Evolutionary conservation across 2,329 filamentous ascomycete genomes (phyloP).

Genomic region (Fusarium robinianum): DNA sequence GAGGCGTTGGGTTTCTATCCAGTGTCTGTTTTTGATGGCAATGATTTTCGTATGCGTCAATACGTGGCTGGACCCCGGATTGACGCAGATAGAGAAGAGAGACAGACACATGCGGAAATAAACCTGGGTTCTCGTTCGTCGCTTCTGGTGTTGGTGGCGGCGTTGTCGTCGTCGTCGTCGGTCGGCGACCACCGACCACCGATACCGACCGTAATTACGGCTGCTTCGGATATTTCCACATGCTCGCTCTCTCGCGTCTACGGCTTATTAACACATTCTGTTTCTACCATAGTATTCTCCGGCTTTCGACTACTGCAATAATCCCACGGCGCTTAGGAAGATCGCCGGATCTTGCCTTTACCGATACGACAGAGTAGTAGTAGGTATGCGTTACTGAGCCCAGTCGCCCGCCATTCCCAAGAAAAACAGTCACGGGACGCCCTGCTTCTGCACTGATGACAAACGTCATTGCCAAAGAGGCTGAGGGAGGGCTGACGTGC

Average conservation of each 20-base stretch:
- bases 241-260: slow-evolving; percentile 1
- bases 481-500: slow-evolving; percentile 11
- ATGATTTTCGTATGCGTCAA: no score
- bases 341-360: no score
- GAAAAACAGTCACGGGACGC: slow-evolving; percentile 17
- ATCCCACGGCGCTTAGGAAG: slow-evolving; percentile 18
- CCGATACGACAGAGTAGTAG: no score
- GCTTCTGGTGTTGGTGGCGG: slow-evolving; percentile 1
- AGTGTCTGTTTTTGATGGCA: no score
- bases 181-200: slow-evolving; percentile 21
- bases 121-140: neutral
- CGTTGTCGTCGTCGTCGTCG: slow-evolving; percentile 18
- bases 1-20: no score
- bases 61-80: no score
- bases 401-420: slow-evolving; percentile 13
- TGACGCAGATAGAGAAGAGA: no score
- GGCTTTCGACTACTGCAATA: no score
- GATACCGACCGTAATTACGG: slow-evolving; percentile 36
- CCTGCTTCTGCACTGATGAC: slow-evolving; percentile 1
- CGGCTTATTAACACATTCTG: neutral
- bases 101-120: no score
- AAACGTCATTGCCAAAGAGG: slow-evolving; percentile 25
- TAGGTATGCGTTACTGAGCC: neutral
- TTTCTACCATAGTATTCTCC: no score
- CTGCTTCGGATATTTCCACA: slow-evolving; percentile 25